Conservation (phyloP, 2,329 filamentous ascomycete genomes). For the Didymella keratinophila region DNA sequence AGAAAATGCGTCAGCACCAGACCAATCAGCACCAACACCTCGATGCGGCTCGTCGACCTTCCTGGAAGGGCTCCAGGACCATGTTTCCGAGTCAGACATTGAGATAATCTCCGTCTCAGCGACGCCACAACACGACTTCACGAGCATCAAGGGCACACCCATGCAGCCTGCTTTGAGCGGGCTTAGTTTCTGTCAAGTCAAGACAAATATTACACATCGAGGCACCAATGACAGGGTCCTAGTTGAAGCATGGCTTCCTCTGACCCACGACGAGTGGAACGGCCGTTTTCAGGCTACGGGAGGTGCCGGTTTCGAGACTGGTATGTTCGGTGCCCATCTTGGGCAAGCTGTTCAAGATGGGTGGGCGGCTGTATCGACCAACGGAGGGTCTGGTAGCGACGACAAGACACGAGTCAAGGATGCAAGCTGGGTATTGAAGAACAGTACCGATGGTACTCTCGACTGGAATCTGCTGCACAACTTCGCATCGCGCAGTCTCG, state of each 20-base stretch:
- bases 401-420: slow-evolving; percentile 13
- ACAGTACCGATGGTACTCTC: slow-evolving; percentile 26
- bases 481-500: slow-evolving; percentile 49
- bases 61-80: slow-evolving; percentile 3
- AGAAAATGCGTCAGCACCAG: not conserved
- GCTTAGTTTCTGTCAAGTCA: slow-evolving; percentile 37
- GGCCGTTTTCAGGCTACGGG: slow-evolving; percentile 45
- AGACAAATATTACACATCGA: slow-evolving; percentile 31
- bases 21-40: slow-evolving; percentile 4
- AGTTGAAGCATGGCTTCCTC: slow-evolving; percentile 44
- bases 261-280: slow-evolving; percentile 39
- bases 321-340: slow-evolving; percentile 36
- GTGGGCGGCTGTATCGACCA: slow-evolving; percentile 45
- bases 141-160: slow-evolving; percentile 19
- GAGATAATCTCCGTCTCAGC: slow-evolving; percentile 28
- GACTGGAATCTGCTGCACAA: slow-evolving; percentile 48
- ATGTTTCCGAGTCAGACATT: slow-evolving; percentile 12
- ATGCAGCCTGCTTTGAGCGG: slow-evolving; percentile 19
- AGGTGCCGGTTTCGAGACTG: slow-evolving; percentile 41
- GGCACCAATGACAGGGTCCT: slow-evolving; percentile 34
- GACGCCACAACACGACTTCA: slow-evolving; percentile 21
- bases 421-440: slow-evolving; percentile 34
- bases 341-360: slow-evolving; percentile 38
- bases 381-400: slow-evolving; percentile 40
- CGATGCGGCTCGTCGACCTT: slow-evolving; percentile 21